Percentiles rank a stretch among this genome's conserved stretches.
Evolutionary conservation across 441 rosid genomes (phyloP).

Genomic region (Pelargonium myrrhifolium): DNA sequence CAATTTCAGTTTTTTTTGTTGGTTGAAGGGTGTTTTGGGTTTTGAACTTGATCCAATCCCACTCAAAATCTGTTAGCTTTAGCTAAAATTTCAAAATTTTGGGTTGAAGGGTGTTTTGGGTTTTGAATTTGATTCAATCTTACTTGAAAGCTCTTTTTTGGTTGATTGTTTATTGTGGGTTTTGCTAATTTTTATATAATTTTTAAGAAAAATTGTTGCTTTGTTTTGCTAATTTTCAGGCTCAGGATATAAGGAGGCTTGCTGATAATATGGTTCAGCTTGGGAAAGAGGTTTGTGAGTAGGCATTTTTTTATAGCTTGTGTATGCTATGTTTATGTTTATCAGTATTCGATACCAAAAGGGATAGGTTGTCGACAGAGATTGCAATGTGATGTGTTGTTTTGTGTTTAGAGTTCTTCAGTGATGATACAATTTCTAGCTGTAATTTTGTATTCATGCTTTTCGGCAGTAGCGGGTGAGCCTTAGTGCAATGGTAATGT

Average conservation of each 20-base stretch:
- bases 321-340: neutral
- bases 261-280: conserved; percentile 92
- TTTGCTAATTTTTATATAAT: neutral
- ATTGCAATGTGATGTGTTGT: neutral
- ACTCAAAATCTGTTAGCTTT: too few relatives aligned
- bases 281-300: conserved; percentile 62
- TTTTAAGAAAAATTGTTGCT: neutral
- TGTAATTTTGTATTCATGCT: neutral
- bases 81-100: too few relatives aligned
- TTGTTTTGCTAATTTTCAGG: conserved; percentile 32
- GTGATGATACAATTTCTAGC: neutral
- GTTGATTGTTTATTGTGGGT: too few relatives aligned
- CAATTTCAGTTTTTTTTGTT: too few relatives aligned
- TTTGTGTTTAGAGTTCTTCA: neutral
- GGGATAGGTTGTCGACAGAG: neutral
- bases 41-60: too few relatives aligned
- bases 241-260: conserved; percentile 69
- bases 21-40: too few relatives aligned
- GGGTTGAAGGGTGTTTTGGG: too few relatives aligned
- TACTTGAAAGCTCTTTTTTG: too few relatives aligned
- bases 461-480: neutral
- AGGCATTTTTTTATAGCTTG: neutral
- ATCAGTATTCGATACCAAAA: neutral
- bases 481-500: neutral
- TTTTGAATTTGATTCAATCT: neutral